A percentile compares a stretch with the other conserved stretches of the same genome.
Conservation (phyloP, 352 stramenopile species). For the Globisporangium ultimum region DNA sequence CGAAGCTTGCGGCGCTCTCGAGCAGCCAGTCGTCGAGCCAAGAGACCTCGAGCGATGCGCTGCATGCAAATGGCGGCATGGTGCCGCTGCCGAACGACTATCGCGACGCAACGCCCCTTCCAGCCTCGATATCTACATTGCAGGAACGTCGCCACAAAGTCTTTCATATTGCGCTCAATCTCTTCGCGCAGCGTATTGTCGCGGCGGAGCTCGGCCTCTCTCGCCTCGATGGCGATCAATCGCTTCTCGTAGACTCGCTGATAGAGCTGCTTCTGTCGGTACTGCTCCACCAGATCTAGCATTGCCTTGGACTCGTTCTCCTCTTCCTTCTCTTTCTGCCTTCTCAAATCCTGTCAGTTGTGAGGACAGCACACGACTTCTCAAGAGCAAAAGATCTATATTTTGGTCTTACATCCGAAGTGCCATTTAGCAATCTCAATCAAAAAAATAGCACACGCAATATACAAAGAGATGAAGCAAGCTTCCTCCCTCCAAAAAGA, state of each 20-base stretch:
- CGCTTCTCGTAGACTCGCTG: slow-evolving; percentile 60
- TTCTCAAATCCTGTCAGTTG: background rate
- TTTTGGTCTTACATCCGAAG: slow-evolving; percentile 6
- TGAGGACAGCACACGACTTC: background rate
- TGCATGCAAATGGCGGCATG: slow-evolving; percentile 55
- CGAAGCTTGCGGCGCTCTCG: slow-evolving; percentile 42
- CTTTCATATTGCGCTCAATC: slow-evolving; percentile 67
- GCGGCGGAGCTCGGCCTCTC: slow-evolving; percentile 38
- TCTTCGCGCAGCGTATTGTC: slow-evolving; percentile 73
- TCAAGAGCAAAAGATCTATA: slow-evolving; percentile 11
- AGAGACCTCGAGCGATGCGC: slow-evolving; percentile 46
- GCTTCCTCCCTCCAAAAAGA: background rate
- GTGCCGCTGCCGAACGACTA: slow-evolving; percentile 29
- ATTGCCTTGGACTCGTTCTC: slow-evolving; percentile 17
- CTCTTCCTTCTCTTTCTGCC: background rate
- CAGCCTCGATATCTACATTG: slow-evolving; percentile 66
- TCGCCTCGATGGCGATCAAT: slow-evolving; percentile 32
- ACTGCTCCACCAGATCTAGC: slow-evolving; percentile 42
- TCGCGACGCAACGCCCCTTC: slow-evolving; percentile 39
- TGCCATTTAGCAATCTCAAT: background rate
- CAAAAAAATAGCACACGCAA: background rate
- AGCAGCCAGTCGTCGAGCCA: slow-evolving; percentile 39
- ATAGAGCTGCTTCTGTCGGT: slow-evolving; percentile 42
- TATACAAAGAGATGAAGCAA: background rate
- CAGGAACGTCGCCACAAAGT: slow-evolving; percentile 67